Evolutionary conservation across 73 alveolate genomes (phyloP).

Genomic region (Effrenium voratum): DNA sequence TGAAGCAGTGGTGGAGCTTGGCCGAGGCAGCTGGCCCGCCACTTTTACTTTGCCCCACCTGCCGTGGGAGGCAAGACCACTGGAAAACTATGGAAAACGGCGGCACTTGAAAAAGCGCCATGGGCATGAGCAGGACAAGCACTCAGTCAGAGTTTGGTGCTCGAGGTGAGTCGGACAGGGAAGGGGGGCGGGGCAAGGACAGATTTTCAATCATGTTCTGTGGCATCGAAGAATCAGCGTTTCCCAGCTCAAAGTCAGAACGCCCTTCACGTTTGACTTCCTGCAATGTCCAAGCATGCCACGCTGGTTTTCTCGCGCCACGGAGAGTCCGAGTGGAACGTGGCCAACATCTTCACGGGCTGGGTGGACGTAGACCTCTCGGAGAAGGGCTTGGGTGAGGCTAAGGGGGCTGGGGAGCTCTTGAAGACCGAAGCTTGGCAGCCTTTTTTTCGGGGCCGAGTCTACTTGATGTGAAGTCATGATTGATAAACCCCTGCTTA

Average conservation of each 20-base stretch:
- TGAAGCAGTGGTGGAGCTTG: neutral
- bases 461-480: neutral
- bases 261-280: no score
- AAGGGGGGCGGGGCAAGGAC: no score
- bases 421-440: conserved; percentile 55
- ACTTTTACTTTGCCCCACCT: neutral
- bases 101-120: no score
- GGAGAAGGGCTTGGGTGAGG: conserved; percentile 95
- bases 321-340: conserved; percentile 94
- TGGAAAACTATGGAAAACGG: no score
- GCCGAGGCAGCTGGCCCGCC: neutral
- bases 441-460: neutral
- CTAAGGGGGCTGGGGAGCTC: conserved; percentile 88
- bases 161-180: no score
- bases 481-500: no score
- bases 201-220: no score
- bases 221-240: no score
- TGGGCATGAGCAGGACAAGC: no score
- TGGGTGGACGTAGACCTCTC: conserved; percentile 99
- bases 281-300: no score
- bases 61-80: conserved; percentile 11
- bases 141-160: no score
- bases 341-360: conserved; percentile 93
- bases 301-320: conserved; percentile 92
- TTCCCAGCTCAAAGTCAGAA: no score